A percentile compares a stretch with the other conserved stretches of the same genome.
Conservation (phyloP, 305 asterid genomes). For the Ilex paraguariensis region DNA sequence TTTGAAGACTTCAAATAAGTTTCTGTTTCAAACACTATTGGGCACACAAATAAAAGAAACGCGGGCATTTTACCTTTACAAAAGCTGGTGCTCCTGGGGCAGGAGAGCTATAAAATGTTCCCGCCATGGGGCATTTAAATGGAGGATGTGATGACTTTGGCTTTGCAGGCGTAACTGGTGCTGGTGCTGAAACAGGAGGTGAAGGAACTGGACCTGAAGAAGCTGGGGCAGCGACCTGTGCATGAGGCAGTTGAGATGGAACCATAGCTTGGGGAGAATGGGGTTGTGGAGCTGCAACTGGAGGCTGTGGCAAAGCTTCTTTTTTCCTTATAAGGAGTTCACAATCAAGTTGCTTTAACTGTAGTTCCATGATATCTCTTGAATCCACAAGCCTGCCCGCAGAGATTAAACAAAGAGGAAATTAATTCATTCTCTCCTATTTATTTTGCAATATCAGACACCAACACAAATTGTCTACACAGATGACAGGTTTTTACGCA, state of each 20-base stretch:
- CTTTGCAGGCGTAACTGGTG: constrained; percentile 26
- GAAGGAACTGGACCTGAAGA: constrained; percentile 17
- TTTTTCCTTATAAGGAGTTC: constrained; percentile 46
- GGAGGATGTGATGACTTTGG: constrained; percentile 45
- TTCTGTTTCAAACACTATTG: not conserved
- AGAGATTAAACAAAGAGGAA: constrained; percentile 1
- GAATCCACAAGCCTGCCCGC: constrained; percentile 48
- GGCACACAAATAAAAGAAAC: not conserved
- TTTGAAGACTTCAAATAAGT: not conserved
- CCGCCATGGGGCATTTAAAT: constrained; percentile 52
- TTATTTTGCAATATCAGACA: no score
- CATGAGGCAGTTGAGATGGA: constrained; percentile 26
- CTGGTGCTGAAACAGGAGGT: constrained; percentile 25
- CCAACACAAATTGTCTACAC: not conserved
- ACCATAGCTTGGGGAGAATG: constrained; percentile 26
- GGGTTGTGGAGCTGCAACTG: constrained; percentile 26
- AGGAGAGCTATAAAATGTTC: constrained; percentile 43
- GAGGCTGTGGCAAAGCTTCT: constrained; percentile 41
- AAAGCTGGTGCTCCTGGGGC: constrained; percentile 50
- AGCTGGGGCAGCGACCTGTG: constrained; percentile 27
- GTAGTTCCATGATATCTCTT: constrained; percentile 43
- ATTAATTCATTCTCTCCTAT: not conserved
- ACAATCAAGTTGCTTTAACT: constrained; percentile 43
- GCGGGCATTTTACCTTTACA: constrained; percentile 36
- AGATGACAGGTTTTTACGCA: constrained; percentile 13